Evolutionary conservation across 1,284 basidiomycete species (phyloP).

Genomic region (Athelia psychrophila): DNA sequence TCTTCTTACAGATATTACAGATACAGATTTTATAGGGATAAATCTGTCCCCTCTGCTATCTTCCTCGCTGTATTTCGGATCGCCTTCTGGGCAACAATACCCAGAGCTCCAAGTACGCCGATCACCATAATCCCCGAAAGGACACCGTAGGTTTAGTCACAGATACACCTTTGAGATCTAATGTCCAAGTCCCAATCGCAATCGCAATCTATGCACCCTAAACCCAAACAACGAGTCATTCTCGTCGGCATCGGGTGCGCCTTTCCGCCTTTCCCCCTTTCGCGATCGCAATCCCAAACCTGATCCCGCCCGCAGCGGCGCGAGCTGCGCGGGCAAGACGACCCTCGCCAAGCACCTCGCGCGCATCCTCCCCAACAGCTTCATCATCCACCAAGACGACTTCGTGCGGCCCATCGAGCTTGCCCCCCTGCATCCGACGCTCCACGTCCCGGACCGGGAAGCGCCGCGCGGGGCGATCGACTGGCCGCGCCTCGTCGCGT

Average conservation of each 20-base stretch:
- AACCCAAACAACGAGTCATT: conserved; percentile 55
- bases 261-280: not conserved
- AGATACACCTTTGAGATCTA: too few relatives aligned
- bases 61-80: too few relatives aligned
- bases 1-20: too few relatives aligned
- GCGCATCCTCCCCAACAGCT: conserved; percentile 68
- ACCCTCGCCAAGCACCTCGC: conserved; percentile 90
- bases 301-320: conserved; percentile 47
- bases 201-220: too few relatives aligned
- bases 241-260: conserved; percentile 69
- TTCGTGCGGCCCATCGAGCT: conserved; percentile 65
- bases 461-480: conserved; percentile 80
- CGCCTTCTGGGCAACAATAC: too few relatives aligned
- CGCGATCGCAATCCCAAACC: conserved; percentile 1
- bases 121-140: too few relatives aligned
- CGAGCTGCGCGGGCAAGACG: conserved; percentile 90
- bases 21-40: too few relatives aligned
- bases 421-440: conserved; percentile 75
- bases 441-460: conserved; percentile 94
- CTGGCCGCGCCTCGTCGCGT: conserved; percentile 67
- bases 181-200: too few relatives aligned
- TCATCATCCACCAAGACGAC: conserved; percentile 94
- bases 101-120: too few relatives aligned
- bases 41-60: too few relatives aligned
- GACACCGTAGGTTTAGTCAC: too few relatives aligned